These are phyloP conservation scores for Fusarium succisae DNA, from an alignment of 2,329 filamentous ascomycete species.

Conservation along the genomic window DNA sequence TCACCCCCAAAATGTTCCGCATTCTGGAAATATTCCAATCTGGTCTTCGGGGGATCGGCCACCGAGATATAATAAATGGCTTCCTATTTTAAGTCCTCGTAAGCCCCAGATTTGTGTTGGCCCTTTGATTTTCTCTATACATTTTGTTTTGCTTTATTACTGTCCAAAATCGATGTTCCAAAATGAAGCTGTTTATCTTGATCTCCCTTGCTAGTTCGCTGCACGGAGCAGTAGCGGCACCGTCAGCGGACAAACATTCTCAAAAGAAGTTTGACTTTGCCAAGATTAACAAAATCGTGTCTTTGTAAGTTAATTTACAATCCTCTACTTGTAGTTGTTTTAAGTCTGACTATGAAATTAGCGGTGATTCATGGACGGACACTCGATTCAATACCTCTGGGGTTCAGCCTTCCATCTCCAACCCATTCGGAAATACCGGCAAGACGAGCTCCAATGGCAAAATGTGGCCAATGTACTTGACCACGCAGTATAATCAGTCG, in stretches of 20 bases:
- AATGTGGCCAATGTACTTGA: constrained; percentile 19
- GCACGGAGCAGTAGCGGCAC: not conserved
- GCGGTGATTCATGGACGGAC: constrained; percentile 17
- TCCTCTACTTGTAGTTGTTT: rapidly evolving
- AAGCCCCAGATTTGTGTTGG: rapidly evolving
- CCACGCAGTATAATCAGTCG: not conserved
- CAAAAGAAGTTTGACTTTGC: not conserved
- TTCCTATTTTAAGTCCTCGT: not conserved
- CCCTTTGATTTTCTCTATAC: rapidly evolving
- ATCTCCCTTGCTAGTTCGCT: not conserved
- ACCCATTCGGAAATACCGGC: constrained; percentile 1
- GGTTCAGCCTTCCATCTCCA: not conserved
- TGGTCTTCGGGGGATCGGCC: not conserved
- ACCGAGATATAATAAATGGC: not conserved
- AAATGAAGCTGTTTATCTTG: not conserved
- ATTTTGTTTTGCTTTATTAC: no score
- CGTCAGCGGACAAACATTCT: not conserved
- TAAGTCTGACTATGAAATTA: not conserved
- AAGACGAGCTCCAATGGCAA: constrained; percentile 20
- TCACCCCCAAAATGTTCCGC: not conserved
- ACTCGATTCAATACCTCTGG: constrained; percentile 9
- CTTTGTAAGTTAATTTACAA: not conserved
- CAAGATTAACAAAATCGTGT: not conserved
- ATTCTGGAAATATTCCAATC: not conserved
- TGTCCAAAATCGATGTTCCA: no score